Evolutionary conservation across 2,329 filamentous ascomycete genomes (phyloP), one percentile per base, ranked within the genome.

Genomic region (Diaporthe nobilis): DNA sequence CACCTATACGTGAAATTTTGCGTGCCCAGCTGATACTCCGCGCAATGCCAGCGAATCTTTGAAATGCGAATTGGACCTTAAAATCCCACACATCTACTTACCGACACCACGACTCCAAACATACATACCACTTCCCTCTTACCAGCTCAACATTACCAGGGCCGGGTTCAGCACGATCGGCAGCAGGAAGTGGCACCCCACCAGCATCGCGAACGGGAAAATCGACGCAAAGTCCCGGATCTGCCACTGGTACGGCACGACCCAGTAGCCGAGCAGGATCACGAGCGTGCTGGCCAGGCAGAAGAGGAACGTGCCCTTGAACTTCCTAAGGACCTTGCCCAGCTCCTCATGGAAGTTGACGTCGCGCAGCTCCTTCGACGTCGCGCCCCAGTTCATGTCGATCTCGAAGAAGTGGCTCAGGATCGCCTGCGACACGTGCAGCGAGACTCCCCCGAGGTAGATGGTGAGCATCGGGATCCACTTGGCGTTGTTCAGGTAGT

Each of bases 141-240:
- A 92, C 86, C 88, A 92, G 60, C 88, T 90, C 80, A 92, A 91
- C 81, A 88, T 86, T 90, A 93, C 92, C 84, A 93, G 81, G 70
- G 89, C 90, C 28, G 91, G 91, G 79, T 93, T 93, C 77, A 93
- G 82, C 74, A 86, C 86, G 67, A 93, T 87, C 13, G 91, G 91
- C 75, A 92, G 82, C 55, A 90, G 82, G 80, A 92, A 90, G 80
- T 92, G 90, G 51, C 85, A 86, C 60, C 86, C 82, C 15, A 92
- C 84, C 51, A 90, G 84, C 53, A 85, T 87, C 31, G 82, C 83
- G 34, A 93, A 81, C 31, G 92, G 91, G 79, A 86, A 91, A 81
- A 93, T 91, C 73, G 91, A 89, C 20, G 90, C 87, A 78, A 93
- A 90, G 72, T 86, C 81, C 28, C 83, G 84, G 80, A 93, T 92